Evolutionary conservation across 495 filamentous ascomycete genomes (phyloP).

Genomic region (Acidiella bohemica): DNA sequence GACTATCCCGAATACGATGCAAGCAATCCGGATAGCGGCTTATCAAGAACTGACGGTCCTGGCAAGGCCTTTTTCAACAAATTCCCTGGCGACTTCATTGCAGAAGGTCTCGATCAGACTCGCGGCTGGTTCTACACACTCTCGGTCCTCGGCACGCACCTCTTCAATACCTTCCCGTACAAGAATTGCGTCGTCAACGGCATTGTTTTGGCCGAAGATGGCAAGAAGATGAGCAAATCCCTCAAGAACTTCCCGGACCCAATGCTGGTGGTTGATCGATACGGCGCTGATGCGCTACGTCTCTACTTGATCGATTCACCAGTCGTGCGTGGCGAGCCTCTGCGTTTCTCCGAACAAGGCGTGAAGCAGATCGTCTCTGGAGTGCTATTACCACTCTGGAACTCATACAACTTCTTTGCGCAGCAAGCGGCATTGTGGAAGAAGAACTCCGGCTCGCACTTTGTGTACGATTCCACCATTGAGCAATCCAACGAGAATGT

Average conservation of each 20-base stretch:
- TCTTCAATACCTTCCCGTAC: slow-evolving; percentile 82
- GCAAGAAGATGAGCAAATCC: slow-evolving; percentile 99
- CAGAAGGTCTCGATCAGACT: slow-evolving; percentile 88
- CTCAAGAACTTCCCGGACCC: slow-evolving; percentile 97
- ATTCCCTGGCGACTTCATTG: slow-evolving; percentile 95
- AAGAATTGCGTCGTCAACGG: slow-evolving; percentile 96
- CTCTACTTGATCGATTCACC: slow-evolving; percentile 96
- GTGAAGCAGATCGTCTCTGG: slow-evolving; percentile 95
- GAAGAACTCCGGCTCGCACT: slow-evolving; percentile 72
- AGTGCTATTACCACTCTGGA: slow-evolving; percentile 90
- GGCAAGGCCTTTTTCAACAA: slow-evolving; percentile 58
- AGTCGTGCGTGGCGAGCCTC: slow-evolving; percentile 81
- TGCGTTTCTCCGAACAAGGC: slow-evolving; percentile 82
- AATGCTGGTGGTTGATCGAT: slow-evolving; percentile 64
- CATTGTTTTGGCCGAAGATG: slow-evolving; percentile 88
- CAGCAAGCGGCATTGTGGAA: slow-evolving; percentile 88
- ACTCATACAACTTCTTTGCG: slow-evolving; percentile 94
- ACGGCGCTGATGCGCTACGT: slow-evolving; percentile 86
- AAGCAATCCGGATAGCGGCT: slow-evolving; percentile 11
- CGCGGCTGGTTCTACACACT: slow-evolving; percentile 97
- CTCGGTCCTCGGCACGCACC: slow-evolving; percentile 75
- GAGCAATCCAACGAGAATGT: slow-evolving; percentile 73
- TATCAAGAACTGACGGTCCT: slow-evolving; percentile 13
- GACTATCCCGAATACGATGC: slow-evolving; percentile 44
- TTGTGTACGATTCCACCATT: slow-evolving; percentile 61